Percentiles rank a stretch among this genome's conserved stretches.
Conservation (phyloP, 176 grass and related monocot genomes). For the Cocos nucifera region DNA sequence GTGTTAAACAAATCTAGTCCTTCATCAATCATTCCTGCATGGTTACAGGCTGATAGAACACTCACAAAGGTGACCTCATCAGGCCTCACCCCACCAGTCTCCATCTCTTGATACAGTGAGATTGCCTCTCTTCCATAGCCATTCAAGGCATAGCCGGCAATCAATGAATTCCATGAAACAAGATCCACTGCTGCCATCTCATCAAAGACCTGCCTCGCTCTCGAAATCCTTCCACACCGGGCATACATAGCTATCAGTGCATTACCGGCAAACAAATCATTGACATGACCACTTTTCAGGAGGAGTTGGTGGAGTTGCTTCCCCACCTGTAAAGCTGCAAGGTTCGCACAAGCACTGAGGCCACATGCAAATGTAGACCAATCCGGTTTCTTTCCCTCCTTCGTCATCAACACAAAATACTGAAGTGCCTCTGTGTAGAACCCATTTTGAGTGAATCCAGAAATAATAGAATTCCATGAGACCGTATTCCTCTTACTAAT, state of each 20-base stretch:
- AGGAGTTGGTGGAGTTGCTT: constrained; percentile 44
- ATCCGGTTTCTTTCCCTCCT: constrained; percentile 23
- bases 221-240: constrained; percentile 42
- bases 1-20: constrained; percentile 34
- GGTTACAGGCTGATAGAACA: constrained; percentile 43
- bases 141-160: constrained; percentile 59
- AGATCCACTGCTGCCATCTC: constrained; percentile 35
- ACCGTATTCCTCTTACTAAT: constrained; percentile 32
- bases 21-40: constrained; percentile 36
- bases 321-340: constrained; percentile 27
- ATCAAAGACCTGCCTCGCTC: constrained; percentile 39
- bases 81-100: constrained; percentile 23
- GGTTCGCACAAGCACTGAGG: constrained; percentile 41
- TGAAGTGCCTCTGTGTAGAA: constrained; percentile 30
- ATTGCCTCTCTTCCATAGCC: constrained; percentile 25
- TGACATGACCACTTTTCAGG: constrained; percentile 26
- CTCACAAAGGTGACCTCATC: constrained; percentile 42
- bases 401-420: constrained; percentile 40
- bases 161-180: constrained; percentile 58
- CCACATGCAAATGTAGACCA: constrained; percentile 50
- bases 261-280: constrained; percentile 32
- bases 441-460: constrained; percentile 43
- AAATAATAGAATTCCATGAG: constrained; percentile 59
- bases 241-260: constrained; percentile 42
- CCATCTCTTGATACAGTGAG: constrained; percentile 37